A percentile compares a stretch with the other conserved stretches of the same genome.
Conservation (phyloP, 306 rosid species). For the Cucurbita maxima region DNA sequence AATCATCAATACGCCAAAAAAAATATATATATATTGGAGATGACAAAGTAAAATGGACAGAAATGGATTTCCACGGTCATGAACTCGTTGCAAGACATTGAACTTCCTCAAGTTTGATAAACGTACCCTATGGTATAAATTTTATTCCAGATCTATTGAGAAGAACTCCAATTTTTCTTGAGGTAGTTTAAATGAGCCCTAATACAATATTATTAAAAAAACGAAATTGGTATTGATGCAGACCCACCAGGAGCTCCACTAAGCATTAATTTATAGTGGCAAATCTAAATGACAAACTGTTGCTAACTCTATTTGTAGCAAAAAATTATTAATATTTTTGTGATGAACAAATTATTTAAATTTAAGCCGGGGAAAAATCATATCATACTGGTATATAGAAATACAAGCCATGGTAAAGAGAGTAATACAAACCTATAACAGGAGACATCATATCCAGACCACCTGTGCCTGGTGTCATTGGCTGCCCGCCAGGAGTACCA, state of each 20-base stretch:
- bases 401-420: neutral
- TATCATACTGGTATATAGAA: neutral
- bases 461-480: constrained; percentile 99
- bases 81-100: neutral
- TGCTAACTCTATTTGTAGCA: neutral
- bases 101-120: neutral
- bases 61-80: neutral
- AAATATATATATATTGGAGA: neutral
- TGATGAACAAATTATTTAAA: neutral
- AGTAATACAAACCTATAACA: constrained; percentile 42
- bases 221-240: neutral
- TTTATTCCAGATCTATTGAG: neutral
- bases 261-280: neutral
- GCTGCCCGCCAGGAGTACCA: constrained; percentile 99
- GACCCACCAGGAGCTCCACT: neutral
- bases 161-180: neutral
- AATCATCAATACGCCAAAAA: neutral
- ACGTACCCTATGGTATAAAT: neutral
- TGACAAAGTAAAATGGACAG: neutral
- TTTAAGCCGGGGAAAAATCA: neutral
- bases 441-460: constrained; percentile 97
- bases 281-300: neutral
- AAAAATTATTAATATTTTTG: neutral
- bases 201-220: neutral
- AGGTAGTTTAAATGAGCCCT: neutral